These are phyloP conservation scores for Sechiopsis laciniata DNA, from an alignment of 306 rosid genomes.

Conservation along the genomic window DNA sequence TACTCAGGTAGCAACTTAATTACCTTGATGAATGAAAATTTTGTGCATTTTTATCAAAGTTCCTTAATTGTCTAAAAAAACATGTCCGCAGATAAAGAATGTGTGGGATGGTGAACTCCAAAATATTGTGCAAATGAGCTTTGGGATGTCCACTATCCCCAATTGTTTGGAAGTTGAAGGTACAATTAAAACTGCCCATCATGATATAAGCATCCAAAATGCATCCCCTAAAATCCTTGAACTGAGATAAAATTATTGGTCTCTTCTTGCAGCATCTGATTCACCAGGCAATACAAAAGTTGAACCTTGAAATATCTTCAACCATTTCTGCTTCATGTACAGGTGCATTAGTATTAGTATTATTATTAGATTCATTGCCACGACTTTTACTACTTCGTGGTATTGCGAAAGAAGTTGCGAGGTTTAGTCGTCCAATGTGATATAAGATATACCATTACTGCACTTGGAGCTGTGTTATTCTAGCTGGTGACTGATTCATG, in stretches of 20 bases:
- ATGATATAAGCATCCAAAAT: neutral
- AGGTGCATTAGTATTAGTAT: neutral
- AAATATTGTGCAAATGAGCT: slow-evolving; percentile 84
- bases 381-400: slow-evolving; percentile 7
- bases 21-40: neutral
- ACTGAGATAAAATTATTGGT: slow-evolving; percentile 3
- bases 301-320: slow-evolving; percentile 42
- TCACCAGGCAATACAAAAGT: slow-evolving; percentile 52
- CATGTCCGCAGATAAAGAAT: slow-evolving; percentile 45
- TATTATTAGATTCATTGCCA: neutral
- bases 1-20: slow-evolving; percentile 49
- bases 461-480: neutral
- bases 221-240: neutral
- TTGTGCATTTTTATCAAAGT: slow-evolving; percentile 19
- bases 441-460: slow-evolving; percentile 14
- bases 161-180: slow-evolving; percentile 12
- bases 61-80: slow-evolving; percentile 24
- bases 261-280: slow-evolving; percentile 39
- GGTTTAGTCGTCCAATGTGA: slow-evolving; percentile 10
- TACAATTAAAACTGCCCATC: neutral
- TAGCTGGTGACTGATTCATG: neutral
- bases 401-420: neutral
- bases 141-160: slow-evolving; percentile 34
- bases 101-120: slow-evolving; percentile 93
- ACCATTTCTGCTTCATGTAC: slow-evolving; percentile 18